Base-by-base conservation (phyloP, 1,284 basidiomycete genomes). In the Laetiporus sulphureus region DNA sequence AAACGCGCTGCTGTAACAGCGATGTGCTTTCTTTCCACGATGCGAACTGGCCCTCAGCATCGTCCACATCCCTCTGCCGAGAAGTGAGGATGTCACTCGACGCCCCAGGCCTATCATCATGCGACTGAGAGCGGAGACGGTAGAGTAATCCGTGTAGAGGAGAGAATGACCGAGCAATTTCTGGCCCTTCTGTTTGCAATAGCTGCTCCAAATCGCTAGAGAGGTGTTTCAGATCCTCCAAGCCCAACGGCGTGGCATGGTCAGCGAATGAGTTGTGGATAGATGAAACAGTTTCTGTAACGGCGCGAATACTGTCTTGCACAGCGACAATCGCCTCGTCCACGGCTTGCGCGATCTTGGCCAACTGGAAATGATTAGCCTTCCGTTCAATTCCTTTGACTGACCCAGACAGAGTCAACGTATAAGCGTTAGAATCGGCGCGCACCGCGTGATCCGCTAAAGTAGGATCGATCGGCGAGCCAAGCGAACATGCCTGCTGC, bases 371-470 rank as follows among this genome's bases (percentile, higher is more conserved):
- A 49, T 75, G 69, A 32, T 65, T 60, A 10, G 65, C 60, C 39
- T 71, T 69, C 36, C 71, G 69, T 24, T 68, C 60, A 20, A 86
- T 60, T 15, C 56, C 59, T 44, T 77, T 73, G 19, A 79, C 46
- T 19, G 68, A 69, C 11, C 79, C 77, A 5, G 70, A 70, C 13
- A 91, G 69, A 36, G 68, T 68, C 57, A 87, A 74, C 20, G 77
- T 68, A 50, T 78, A 78, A 5, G 72, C 66, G 56, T 92, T 92
- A 19, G 73, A 75, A 53, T 89, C 80, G 11, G 69, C 61, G 3
- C 89, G 81, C 23, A 91, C 82, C 25, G 66, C 66, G 35, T 73
- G 71, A 53, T 92, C 86, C 15, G 90, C 60, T n/a, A 62, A 61
- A 6, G 63, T 54, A 12, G 80, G 66, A 41, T 86, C 81, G 50